Evolutionary conservation across 371 early-diverging fungal species (phyloP).

Genomic region (Mucor circinelloides): DNA sequence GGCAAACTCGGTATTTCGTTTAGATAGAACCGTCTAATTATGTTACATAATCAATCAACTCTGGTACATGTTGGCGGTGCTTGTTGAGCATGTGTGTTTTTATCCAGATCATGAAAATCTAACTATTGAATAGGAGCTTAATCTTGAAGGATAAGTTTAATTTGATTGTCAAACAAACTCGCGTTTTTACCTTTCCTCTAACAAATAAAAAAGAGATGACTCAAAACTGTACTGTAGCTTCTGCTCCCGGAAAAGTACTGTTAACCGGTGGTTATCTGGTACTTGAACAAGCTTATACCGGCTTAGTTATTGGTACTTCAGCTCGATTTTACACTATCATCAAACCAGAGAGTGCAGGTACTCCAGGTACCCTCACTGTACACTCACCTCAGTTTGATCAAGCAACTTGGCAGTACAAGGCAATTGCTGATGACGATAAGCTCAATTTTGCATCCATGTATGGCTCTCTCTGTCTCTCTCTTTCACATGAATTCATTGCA

Average conservation of each 20-base stretch:
- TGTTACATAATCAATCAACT: background rate
- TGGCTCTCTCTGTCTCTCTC: background rate
- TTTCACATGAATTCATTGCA: no score
- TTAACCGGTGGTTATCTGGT: conserved; percentile 95
- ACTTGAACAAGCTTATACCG: conserved; percentile 77
- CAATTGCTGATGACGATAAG: conserved; percentile 21
- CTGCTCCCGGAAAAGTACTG: conserved; percentile 95
- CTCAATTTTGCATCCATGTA: conserved; percentile 29
- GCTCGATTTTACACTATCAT: conserved; percentile 84
- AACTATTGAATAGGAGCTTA: background rate
- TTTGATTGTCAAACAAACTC: background rate
- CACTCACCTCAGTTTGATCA: conserved; percentile 73
- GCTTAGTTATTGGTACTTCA: conserved; percentile 83
- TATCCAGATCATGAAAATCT: background rate
- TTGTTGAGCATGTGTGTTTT: background rate
- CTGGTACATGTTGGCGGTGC: no score
- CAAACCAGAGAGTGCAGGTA: conserved; percentile 15
- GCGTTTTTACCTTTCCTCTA: background rate
- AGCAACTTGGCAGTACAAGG: conserved; percentile 66
- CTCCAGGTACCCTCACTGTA: conserved; percentile 49
- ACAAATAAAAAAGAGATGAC: background rate
- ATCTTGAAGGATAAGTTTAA: background rate
- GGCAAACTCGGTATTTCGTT: background rate
- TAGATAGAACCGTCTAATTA: background rate
- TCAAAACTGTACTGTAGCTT: conserved; percentile 50